Percentiles rank a stretch among this genome's conserved stretches.
Conservation (phyloP, 106 monocot genomes). For the Hemerocallis citrina region DNA sequence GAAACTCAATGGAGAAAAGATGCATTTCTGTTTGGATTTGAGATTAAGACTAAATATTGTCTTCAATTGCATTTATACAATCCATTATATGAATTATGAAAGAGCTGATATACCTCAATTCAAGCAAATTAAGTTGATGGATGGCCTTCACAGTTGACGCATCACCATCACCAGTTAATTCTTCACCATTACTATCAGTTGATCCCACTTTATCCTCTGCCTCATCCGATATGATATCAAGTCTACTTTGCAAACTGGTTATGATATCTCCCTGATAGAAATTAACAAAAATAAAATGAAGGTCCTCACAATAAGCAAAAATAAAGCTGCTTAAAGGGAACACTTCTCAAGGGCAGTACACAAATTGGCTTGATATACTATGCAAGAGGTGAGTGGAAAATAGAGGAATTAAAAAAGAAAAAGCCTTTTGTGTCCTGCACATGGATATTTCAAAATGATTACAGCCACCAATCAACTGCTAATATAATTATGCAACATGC, state of each 20-base stretch:
- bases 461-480: not conserved
- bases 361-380: not conserved
- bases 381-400: not conserved
- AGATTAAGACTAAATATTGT: too few species aligned
- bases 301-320: not conserved
- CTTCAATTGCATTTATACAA: too few species aligned
- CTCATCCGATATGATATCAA: slow-evolving; percentile 64
- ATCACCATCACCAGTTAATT: slow-evolving; percentile 11
- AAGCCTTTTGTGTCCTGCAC: not conserved
- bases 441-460: not conserved
- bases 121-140: slow-evolving; percentile 32
- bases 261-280: slow-evolving; percentile 55
- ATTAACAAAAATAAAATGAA: not conserved
- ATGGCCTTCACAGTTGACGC: slow-evolving; percentile 21
- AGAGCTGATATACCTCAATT: slow-evolving; percentile 34
- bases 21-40: too few species aligned
- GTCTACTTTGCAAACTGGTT: slow-evolving; percentile 54
- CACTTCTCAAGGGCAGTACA: not conserved
- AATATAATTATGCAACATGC: not conserved
- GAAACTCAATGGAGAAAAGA: too few species aligned
- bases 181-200: not conserved
- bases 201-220: slow-evolving; percentile 26
- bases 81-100: too few species aligned
- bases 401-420: not conserved
- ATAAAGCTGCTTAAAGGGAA: not conserved